Percentiles rank a stretch among this genome's conserved stretches.
Conservation (phyloP, 805 yeast genomes). For the Kluyveromyces starmeri region DNA sequence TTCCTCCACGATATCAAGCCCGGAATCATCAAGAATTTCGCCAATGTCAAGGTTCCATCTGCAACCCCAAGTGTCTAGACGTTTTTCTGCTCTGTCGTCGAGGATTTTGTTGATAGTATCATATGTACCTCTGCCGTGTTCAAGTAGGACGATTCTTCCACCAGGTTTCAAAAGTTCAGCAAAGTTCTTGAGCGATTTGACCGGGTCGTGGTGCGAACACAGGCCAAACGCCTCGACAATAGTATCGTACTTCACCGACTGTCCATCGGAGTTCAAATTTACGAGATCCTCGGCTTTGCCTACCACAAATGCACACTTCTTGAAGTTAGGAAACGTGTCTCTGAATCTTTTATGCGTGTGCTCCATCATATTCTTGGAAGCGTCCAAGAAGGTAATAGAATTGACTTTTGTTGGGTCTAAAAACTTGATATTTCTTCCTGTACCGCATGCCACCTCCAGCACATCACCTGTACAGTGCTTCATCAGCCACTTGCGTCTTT, state of each 20-base stretch:
- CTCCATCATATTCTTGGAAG: conserved; percentile 80
- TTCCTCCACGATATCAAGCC: conserved; percentile 73
- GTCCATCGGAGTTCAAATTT: conserved; percentile 37
- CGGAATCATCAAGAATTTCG: conserved; percentile 73
- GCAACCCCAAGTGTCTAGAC: conserved; percentile 92
- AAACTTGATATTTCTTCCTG: conserved; percentile 85
- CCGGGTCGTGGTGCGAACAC: conserved; percentile 94
- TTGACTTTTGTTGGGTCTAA: conserved; percentile 49
- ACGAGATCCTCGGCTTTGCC: conserved; percentile 82
- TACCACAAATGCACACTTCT: conserved; percentile 75
- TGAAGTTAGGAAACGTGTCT: conserved; percentile 53
- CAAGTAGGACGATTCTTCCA: conserved; percentile 79
- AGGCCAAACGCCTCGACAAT: conserved; percentile 90
- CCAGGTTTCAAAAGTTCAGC: conserved; percentile 68
- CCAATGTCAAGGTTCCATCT: conserved; percentile 95
- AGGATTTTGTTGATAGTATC: conserved; percentile 68
- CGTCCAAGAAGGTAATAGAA: conserved; percentile 78
- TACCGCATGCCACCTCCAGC: conserved; percentile 90
- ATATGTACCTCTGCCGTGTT: conserved; percentile 86
- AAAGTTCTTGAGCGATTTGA: conserved; percentile 69
- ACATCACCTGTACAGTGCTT: conserved; percentile 78
- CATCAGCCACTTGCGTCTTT: conserved; percentile 72
- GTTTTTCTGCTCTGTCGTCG: conserved; percentile 73
- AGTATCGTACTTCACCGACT: conserved; percentile 68
- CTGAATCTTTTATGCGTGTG: conserved; percentile 67